These are phyloP conservation scores for Phytophthora ramorum DNA, from an alignment of 352 stramenopile genomes.

Conservation along the genomic window DNA sequence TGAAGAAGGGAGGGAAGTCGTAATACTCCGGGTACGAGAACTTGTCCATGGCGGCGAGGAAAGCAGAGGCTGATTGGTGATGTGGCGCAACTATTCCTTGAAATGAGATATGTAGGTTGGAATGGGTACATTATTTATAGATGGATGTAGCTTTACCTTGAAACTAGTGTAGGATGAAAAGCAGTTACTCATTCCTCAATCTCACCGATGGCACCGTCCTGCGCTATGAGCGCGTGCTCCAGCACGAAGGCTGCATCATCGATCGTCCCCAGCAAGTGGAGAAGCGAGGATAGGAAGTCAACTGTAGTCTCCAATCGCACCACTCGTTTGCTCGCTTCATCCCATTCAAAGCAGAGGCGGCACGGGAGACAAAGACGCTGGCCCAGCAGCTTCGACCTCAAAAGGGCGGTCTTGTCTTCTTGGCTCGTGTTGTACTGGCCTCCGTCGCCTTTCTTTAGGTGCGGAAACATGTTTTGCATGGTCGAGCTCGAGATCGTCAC, in stretches of 20 bases:
- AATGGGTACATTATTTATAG: not conserved
- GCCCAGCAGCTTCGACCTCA: slow-evolving; percentile 20
- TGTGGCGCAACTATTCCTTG: too few relatives aligned
- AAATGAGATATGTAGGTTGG: too few relatives aligned
- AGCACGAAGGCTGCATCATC: slow-evolving; percentile 19
- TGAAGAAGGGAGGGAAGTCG: slow-evolving; percentile 90
- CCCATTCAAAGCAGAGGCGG: slow-evolving; percentile 27
- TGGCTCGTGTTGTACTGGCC: not conserved
- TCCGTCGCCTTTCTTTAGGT: not conserved
- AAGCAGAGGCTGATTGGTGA: too few relatives aligned
- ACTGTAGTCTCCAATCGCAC: slow-evolving; percentile 18
- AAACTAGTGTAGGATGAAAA: too few relatives aligned
- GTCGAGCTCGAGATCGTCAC: slow-evolving; percentile 22
- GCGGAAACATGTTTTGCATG: slow-evolving; percentile 21
- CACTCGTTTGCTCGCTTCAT: slow-evolving; percentile 14
- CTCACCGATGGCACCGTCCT: slow-evolving; percentile 6
- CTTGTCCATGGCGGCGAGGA: slow-evolving; percentile 53
- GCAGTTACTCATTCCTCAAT: too few relatives aligned
- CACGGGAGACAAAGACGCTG: slow-evolving; percentile 21
- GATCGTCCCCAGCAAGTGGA: slow-evolving; percentile 8
- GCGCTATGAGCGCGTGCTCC: slow-evolving; percentile 10
- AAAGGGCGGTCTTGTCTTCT: not conserved
- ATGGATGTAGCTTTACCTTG: not conserved
- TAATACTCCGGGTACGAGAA: slow-evolving; percentile 90
- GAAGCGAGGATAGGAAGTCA: slow-evolving; percentile 20